Evolutionary conservation across 768 basidiomycete genomes (phyloP), one percentile per base, ranked within the genome.

Genomic region (Lactarius evosmus): DNA sequence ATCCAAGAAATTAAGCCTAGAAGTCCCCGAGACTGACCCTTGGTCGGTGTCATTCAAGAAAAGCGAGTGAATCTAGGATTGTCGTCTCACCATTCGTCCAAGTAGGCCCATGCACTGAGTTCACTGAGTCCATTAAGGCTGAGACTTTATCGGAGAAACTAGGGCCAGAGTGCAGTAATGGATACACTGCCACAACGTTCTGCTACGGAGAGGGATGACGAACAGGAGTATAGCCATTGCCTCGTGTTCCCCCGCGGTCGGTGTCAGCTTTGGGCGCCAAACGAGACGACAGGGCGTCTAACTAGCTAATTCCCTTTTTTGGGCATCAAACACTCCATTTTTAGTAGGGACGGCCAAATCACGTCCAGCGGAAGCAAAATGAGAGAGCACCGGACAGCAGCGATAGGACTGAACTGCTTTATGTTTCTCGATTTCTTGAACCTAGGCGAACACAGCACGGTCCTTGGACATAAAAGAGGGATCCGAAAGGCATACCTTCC

Each of bases 381-480:
- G 12, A 9, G 55, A 38, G 30, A 3, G 32, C 41, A 54, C 14
- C 54, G 36, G 55, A 36, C 36, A 27, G 41, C 36, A 19, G 46
- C n/a, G 38, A 51, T 22, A 25, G 36, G 30, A 16, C 14, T 51
- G 54, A 51, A 61, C 60, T 22, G 40, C 59, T 14, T 49, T 49
- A 49, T 4, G 16, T 14, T 25, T 49, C 46, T 49, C 46, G 11
- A 49, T 51, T 60, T 61, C 25, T 22, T 56, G 29, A 16, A 4
- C 2, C 22, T 5, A 49, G 27, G 27, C 32, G 56, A 30, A 56
- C 63, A 50, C 51, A n/a, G 51, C 51, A 17, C 19, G 27, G 17
- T 29, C 32, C 55, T 36, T 7, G 32, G 44, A 44, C n/a, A 61
- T 53, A 56, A 60, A 65, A 52, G 52, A 49, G 3, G 30, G 56